Conservation (phyloP, 2,329 filamentous ascomycete genomes). For the Exophiala lecanii-corni region DNA sequence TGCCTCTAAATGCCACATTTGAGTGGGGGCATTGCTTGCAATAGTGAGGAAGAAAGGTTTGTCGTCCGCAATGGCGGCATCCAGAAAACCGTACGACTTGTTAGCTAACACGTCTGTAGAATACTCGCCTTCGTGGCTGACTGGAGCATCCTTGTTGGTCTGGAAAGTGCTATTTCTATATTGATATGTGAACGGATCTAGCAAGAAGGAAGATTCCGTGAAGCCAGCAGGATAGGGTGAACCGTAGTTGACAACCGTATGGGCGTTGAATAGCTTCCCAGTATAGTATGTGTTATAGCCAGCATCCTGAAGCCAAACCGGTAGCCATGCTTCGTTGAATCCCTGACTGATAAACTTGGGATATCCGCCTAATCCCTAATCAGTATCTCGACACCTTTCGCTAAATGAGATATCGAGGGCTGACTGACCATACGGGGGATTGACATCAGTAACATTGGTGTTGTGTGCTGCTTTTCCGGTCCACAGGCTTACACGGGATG, state of each 20-base stretch:
- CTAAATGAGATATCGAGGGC: background rate
- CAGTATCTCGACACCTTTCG: background rate
- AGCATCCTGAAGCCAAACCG: conserved; percentile 48
- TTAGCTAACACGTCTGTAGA: conserved; percentile 56
- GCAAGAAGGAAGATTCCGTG: conserved; percentile 40
- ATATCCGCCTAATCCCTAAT: conserved; percentile 34
- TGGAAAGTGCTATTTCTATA: conserved; percentile 64
- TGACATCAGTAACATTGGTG: conserved; percentile 62
- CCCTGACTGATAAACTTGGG: conserved; percentile 50
- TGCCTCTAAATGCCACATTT: conserved; percentile 31
- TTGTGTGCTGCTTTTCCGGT: conserved; percentile 66
- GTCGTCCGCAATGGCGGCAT: conserved; percentile 50
- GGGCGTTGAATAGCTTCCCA: conserved; percentile 52
- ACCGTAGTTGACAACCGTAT: conserved; percentile 48
- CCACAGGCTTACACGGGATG: conserved; percentile 60
- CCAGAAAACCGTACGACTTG: conserved; percentile 57
- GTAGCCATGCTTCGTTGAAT: conserved; percentile 48
- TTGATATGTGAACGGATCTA: conserved; percentile 54
- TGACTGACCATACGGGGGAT: conserved; percentile 32
- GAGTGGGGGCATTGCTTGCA: conserved; percentile 60
- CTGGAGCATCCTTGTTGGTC: conserved; percentile 53
- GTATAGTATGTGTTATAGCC: conserved; percentile 53
- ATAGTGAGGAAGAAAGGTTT: conserved; percentile 63
- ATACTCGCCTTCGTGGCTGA: conserved; percentile 53
- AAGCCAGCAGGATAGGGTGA: conserved; percentile 34